Conservation (phyloP, 257 asterid species). For the Salvia miltiorrhiza region DNA sequence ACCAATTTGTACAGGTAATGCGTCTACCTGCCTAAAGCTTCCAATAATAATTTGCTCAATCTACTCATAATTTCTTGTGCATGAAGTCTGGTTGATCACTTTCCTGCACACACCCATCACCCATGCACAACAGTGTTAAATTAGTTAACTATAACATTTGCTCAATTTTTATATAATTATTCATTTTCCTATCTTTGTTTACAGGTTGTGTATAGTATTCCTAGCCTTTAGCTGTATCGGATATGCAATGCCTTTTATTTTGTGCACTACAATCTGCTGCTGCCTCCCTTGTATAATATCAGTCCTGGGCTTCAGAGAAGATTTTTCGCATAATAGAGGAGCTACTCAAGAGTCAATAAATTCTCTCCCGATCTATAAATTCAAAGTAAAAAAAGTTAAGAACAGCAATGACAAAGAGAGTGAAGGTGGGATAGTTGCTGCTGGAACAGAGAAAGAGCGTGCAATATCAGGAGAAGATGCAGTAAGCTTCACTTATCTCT, state of each 20-base stretch:
- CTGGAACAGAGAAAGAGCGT: conserved; percentile 96
- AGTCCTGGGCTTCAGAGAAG: conserved; percentile 87
- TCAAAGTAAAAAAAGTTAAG: conserved; percentile 59
- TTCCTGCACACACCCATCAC: background rate
- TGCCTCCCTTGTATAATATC: conserved; percentile 97
- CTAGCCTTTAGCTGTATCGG: conserved; percentile 90
- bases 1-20: conserved; percentile 88
- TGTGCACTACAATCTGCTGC: conserved; percentile 90
- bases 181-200: conserved; percentile 3
- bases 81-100: background rate
- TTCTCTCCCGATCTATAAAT: conserved; percentile 84
- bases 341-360: conserved; percentile 91
- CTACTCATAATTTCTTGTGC: background rate
- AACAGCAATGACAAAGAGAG: conserved; percentile 42
- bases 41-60: background rate
- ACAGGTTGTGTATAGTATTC: conserved; percentile 92
- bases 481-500: conserved; percentile 40
- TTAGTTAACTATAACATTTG: background rate
- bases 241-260: conserved; percentile 96
- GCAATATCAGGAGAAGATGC: conserved; percentile 94
- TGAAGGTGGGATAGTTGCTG: conserved; percentile 92
- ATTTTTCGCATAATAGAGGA: conserved; percentile 74
- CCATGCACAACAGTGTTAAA: background rate
- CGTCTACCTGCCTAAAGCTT: background rate
- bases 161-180: background rate